These are phyloP conservation scores for Tanacetum coccineum DNA, from an alignment of 129 eudicot species.

Conservation along the genomic window DNA sequence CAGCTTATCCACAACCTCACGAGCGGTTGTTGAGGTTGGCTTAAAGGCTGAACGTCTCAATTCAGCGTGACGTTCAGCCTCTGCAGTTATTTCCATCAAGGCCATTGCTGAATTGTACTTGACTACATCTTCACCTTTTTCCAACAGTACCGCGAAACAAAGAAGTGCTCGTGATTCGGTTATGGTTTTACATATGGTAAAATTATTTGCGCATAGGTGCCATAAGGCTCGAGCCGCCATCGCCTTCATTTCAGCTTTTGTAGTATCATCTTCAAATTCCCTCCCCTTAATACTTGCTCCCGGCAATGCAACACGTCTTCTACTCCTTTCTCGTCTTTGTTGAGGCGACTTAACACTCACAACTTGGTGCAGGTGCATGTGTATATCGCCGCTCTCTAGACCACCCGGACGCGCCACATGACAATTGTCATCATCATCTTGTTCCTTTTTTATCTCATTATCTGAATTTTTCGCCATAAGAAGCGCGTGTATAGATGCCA, in stretches of 20 bases:
- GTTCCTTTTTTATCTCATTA: neutral
- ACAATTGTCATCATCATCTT: constrained; percentile 16
- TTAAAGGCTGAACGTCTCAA: constrained; percentile 55
- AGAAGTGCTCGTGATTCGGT: constrained; percentile 69
- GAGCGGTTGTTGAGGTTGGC: constrained; percentile 62
- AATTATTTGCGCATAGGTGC: constrained; percentile 49
- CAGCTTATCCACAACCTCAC: constrained; percentile 60
- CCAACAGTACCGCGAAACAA: constrained; percentile 59
- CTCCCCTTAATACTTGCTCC: constrained; percentile 67
- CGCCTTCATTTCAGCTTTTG: constrained; percentile 67
- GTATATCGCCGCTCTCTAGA: constrained; percentile 24
- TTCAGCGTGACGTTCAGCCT: constrained; percentile 50
- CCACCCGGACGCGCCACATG: constrained; percentile 36
- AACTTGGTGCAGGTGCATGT: constrained; percentile 30
- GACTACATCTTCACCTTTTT: constrained; percentile 58
- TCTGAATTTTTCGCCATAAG: constrained; percentile 31
- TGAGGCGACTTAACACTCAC: constrained; percentile 26
- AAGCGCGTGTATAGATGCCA: constrained; percentile 38
- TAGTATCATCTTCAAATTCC: constrained; percentile 55
- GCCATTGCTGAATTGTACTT: constrained; percentile 61
- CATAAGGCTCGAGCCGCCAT: constrained; percentile 72
- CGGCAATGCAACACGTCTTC: constrained; percentile 31
- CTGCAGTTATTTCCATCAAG: constrained; percentile 60
- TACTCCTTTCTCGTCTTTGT: constrained; percentile 29
- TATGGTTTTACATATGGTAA: constrained; percentile 46